Base-by-base conservation (phyloP, 2,329 filamentous ascomycete genomes). In the Calonectria hawksworthii region DNA sequence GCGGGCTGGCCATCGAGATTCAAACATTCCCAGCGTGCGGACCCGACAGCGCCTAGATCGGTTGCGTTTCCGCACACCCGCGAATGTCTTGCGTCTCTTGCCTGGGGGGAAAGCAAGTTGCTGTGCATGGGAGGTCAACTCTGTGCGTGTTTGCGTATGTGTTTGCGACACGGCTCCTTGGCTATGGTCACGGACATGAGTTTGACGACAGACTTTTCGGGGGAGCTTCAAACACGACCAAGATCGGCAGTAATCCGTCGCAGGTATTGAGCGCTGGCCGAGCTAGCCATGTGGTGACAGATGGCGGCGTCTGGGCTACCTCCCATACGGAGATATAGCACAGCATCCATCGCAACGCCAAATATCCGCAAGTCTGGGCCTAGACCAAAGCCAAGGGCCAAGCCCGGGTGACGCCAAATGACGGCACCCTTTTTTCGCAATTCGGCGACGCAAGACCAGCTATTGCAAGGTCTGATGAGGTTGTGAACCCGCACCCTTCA, bases 61-160 rank as follows among this genome's bases (percentile, higher is more conserved):
- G 73, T 28, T 51, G 54, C 64, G 71, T 69, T 73, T 64, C 66
- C 71, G 65, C 50, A 38, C 47, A n/a, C 50, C 65, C 71, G 56
- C 66, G 16, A 66, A 69, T 73, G 71, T 66, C 71, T 69, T 74
- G 73, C 73, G 73, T 72, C 47, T 56, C 32, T 70, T 68, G 36
- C 50, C 52, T 65, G 54, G 68, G 73, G 54, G 70, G 30, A 32
- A 26, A 72, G 32, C n/a, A 51, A 32, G 50, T 65, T 44, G 23
- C n/a, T 50, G 38, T 38, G 47, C 65, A 56, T 50, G 28, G 44
- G 38, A 51, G 36, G n/a, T 32, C 13, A 47, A 56, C 67, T 38
- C 28, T 69, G 21, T 34, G 47, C 16, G 56, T 65, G 32, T 47
- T 18, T 64, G 47, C 34, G 30, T 44, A 51, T 34, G 50, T 41